These are phyloP conservation scores for Kuraishia capsulata DNA, from an alignment of 805 yeast species.

Conservation along the genomic window DNA sequence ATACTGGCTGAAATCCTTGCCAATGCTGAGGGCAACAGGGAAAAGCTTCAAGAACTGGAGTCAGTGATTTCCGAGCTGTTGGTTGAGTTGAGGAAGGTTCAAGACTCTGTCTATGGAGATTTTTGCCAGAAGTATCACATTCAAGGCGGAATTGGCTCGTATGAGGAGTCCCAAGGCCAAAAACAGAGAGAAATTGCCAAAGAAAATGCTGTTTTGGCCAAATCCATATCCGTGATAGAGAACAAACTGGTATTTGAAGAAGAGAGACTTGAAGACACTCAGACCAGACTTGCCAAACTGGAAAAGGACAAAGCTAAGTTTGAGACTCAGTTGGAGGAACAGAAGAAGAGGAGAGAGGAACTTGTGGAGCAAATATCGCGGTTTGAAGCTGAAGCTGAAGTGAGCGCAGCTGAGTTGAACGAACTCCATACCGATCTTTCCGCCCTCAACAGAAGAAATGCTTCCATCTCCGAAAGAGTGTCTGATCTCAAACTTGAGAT, in stretches of 20 bases:
- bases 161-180: slow-evolving; percentile 61
- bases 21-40: slow-evolving; percentile 10
- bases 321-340: slow-evolving; percentile 20
- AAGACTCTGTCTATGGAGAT: slow-evolving; percentile 33
- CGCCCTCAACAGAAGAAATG: not conserved
- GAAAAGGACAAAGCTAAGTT: slow-evolving; percentile 27
- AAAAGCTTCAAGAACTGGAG: slow-evolving; percentile 18
- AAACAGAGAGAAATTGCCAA: slow-evolving; percentile 44
- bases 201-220: slow-evolving; percentile 51
- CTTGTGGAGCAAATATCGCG: slow-evolving; percentile 24
- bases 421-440: slow-evolving; percentile 17
- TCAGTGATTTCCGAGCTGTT: not conserved
- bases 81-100: slow-evolving; percentile 19
- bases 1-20: slow-evolving; percentile 13
- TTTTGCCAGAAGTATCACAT: slow-evolving; percentile 46
- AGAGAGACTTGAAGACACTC: slow-evolving; percentile 47
- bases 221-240: slow-evolving; percentile 50
- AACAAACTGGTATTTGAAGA: slow-evolving; percentile 58
- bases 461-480: slow-evolving; percentile 7
- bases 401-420: slow-evolving; percentile 24
- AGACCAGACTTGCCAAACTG: slow-evolving; percentile 34
- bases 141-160: slow-evolving; percentile 50
- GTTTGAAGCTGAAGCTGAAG: slow-evolving; percentile 31
- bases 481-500: slow-evolving; percentile 23
- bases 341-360: slow-evolving; percentile 22